Base-by-base conservation (phyloP, 179 eudicot genomes). In the Corrigiola litoralis region DNA sequence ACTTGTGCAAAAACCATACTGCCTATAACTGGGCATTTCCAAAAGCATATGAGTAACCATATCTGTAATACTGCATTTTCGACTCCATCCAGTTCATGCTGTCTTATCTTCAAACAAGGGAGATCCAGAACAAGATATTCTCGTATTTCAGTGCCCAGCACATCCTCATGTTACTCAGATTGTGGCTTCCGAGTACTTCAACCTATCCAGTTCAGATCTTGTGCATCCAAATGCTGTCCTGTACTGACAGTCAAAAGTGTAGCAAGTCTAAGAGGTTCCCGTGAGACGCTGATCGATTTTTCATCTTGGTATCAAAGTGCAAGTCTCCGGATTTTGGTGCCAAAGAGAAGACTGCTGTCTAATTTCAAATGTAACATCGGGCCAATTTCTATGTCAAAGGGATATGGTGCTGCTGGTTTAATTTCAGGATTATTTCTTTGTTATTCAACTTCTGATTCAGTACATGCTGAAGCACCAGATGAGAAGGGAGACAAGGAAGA, bases 351-450 rank as follows among this genome's bases (percentile, higher is more conserved):
- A 48, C 34, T 64, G 28, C 36, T 63, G 56, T 72, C 78, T 37
- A 76, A 64, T 63, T 50, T 79, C 46, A 80, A 72, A 65, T 76
- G 76, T 68, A 76, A 67, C 11, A 64, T 53, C 13, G 75, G 83
- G 52, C 69, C 77, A 12, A 68, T 72, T 65, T 75, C 85, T 41
- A 74, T 85, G 79, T 44, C 72, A 14, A 81, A 66, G 56, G 77
- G 86, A 62, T 64, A 59, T 71, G 64, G 71, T 20, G 65, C 78
- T 42, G 71, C 68, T 61, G 84, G 95, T 58, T 70, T 90, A 53
- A 41, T 85, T 47, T 70, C 83, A 14, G 89, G 98, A 38, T 41
- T 84, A 33, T 77, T 84, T 72, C 71, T 82, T 59, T 87, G 92
- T 68, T 80, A 48, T 80, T 84, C 96, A 34, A 72, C 78, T 67